These are phyloP conservation scores for Volvariella surrecta DNA, from an alignment of 1,284 basidiomycete species.

Conservation along the genomic window DNA sequence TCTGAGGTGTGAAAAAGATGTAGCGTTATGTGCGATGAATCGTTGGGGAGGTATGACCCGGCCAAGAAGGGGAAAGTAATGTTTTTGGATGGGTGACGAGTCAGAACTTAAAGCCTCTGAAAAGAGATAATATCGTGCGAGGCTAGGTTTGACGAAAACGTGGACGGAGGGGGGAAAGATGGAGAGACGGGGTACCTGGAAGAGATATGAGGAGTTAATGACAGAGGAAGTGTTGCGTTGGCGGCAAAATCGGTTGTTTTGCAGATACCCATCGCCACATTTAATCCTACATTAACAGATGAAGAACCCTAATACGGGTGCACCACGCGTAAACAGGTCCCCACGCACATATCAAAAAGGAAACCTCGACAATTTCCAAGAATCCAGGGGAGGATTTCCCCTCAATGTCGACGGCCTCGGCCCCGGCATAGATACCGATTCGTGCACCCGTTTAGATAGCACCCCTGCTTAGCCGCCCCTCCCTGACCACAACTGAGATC, in stretches of 20 bases:
- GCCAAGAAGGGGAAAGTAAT: no score
- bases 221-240: slow-evolving; percentile 13
- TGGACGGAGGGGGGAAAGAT: not conserved
- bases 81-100: no score
- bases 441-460: slow-evolving; percentile 14
- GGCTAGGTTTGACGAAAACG: not conserved
- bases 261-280: slow-evolving; percentile 17
- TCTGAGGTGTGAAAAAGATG: no score
- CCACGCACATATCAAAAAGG: slow-evolving; percentile 19
- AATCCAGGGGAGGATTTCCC: slow-evolving; percentile 10
- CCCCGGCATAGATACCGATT: slow-evolving; percentile 21
- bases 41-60: no score
- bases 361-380: slow-evolving; percentile 17
- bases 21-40: no score
- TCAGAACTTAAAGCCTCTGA: no score
- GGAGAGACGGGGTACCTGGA: slow-evolving; percentile 3
- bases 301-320: slow-evolving; percentile 23
- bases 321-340: slow-evolving; percentile 29
- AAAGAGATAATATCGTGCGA: no score
- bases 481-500: slow-evolving; percentile 12
- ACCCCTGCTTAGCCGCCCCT: slow-evolving; percentile 10
- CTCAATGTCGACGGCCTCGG: slow-evolving; percentile 11
- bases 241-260: slow-evolving; percentile 22
- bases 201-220: slow-evolving; percentile 12
- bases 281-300: slow-evolving; percentile 16